Conservation (phyloP, 208 protist species). For the Crithidia expoeki region DNA sequence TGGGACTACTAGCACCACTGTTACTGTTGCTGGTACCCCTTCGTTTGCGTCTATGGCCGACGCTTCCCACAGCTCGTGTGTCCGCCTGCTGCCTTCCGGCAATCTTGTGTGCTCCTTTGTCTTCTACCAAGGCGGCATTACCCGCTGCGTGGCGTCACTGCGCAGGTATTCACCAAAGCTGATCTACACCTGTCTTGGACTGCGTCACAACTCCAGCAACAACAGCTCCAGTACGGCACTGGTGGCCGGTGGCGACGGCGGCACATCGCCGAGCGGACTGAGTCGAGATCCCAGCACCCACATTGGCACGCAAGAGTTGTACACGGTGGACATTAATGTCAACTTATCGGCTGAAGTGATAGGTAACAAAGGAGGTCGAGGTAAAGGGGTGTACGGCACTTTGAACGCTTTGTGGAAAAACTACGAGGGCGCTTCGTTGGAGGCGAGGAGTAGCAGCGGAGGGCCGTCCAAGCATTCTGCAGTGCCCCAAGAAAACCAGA, state of each 20-base stretch:
- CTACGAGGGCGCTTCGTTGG: not conserved
- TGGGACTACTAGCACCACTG: not conserved
- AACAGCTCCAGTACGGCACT: conserved; percentile 4
- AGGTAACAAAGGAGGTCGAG: not conserved
- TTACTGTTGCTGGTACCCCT: not conserved
- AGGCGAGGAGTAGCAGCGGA: not conserved
- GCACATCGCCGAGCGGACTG: not conserved
- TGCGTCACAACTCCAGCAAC: conserved; percentile 7
- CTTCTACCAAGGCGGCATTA: conserved; percentile 46
- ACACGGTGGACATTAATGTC: not conserved
- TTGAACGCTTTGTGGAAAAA: not conserved
- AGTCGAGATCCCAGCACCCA: not conserved
- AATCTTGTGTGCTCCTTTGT: conserved; percentile 23
- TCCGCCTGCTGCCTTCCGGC: not conserved
- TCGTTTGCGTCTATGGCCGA: not conserved
- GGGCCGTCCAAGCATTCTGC: not conserved
- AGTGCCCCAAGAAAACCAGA: not conserved
- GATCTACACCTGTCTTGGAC: not conserved
- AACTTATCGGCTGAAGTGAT: not conserved
- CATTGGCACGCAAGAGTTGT: not conserved
- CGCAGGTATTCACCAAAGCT: conserved; percentile 21
- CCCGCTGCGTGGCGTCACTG: conserved; percentile 37
- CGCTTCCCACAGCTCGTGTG: not conserved
- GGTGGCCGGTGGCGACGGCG: not conserved
- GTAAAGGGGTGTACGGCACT: not conserved